These are phyloP conservation scores for Penicillium crystallinum DNA, from an alignment of 495 filamentous ascomycete genomes.

Conservation along the genomic window DNA sequence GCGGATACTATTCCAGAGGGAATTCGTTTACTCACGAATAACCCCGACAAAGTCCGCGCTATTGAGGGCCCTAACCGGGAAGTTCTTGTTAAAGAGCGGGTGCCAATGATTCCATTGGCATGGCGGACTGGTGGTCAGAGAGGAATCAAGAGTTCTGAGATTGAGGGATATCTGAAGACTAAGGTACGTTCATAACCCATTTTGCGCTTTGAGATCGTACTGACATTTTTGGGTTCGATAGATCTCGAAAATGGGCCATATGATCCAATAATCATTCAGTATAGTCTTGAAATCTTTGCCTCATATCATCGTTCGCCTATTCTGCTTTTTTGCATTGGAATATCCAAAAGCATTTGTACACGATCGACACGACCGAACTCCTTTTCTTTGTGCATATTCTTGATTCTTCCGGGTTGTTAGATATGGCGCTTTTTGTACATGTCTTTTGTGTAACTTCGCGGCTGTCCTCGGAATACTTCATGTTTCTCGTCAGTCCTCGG, in stretches of 20 bases:
- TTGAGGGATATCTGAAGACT: conserved; percentile 87
- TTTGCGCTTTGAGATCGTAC: neutral
- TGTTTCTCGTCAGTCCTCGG: neutral
- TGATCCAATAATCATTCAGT: conserved; percentile 43
- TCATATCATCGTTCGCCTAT: conserved; percentile 3
- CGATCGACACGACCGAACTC: conserved; percentile 20
- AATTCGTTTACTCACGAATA: conserved; percentile 88
- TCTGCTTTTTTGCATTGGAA: conserved; percentile 9
- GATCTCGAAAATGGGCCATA: conserved; percentile 71
- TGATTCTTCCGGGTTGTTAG: conserved; percentile 3
- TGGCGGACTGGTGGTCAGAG: conserved; percentile 78
- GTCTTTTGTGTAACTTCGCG: conserved; percentile 4
- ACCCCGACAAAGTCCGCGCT: conserved; percentile 92
- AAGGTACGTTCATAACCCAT: conserved; percentile 54
- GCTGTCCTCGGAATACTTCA: neutral
- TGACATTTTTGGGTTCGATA: conserved; percentile 18
- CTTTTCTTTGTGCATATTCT: conserved; percentile 16
- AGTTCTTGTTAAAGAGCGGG: conserved; percentile 80
- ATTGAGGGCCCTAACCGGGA: conserved; percentile 88
- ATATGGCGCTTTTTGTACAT: conserved; percentile 11
- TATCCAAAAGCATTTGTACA: conserved; percentile 14
- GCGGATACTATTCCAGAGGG: conserved; percentile 55
- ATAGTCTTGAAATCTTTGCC: conserved; percentile 3
- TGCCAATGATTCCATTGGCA: conserved; percentile 92
- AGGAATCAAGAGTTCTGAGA: conserved; percentile 79